These are phyloP conservation scores for Penicillium lividum DNA, from an alignment of 495 filamentous ascomycete genomes.

Conservation along the genomic window DNA sequence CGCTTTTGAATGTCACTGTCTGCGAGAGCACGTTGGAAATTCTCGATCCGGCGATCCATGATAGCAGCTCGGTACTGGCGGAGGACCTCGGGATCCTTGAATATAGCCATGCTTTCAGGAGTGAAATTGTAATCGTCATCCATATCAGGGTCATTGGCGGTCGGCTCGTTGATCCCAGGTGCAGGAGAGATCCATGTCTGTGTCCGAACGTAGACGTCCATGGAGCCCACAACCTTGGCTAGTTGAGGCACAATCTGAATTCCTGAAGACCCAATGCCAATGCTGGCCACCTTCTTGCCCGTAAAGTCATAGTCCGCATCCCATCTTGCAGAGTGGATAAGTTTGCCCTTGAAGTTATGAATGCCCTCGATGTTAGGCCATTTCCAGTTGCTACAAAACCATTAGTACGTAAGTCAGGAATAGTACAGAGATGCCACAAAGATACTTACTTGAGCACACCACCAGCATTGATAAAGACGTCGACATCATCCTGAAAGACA, in stretches of 20 bases:
- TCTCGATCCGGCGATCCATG: no score
- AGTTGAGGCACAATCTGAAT: constrained; percentile 51
- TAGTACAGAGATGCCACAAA: not conserved
- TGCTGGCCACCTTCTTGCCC: constrained; percentile 50
- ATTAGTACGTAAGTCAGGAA: no score
- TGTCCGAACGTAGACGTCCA: no score
- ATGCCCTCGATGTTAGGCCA: constrained; percentile 54
- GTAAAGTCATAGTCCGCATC: constrained; percentile 40
- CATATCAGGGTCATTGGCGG: no score
- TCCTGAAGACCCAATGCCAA: constrained; percentile 49
- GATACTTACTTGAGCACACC: constrained; percentile 45
- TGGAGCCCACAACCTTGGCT: constrained; percentile 21
- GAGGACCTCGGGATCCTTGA: no score
- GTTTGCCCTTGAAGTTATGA: constrained; percentile 41
- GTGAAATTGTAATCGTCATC: no score
- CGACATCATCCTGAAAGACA: constrained; percentile 19
- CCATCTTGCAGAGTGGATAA: constrained; percentile 54
- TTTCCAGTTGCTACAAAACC: constrained; percentile 34
- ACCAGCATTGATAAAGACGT: constrained; percentile 52
- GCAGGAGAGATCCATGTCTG: no score
- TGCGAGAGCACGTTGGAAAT: no score
- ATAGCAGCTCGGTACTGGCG: no score
- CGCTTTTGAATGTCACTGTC: no score
- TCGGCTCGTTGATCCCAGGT: no score
- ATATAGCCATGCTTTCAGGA: no score